Evolutionary conservation across 441 rosid species (phyloP), one percentile per base, ranked within the genome.

Genomic region (Jatropha podagrica): DNA sequence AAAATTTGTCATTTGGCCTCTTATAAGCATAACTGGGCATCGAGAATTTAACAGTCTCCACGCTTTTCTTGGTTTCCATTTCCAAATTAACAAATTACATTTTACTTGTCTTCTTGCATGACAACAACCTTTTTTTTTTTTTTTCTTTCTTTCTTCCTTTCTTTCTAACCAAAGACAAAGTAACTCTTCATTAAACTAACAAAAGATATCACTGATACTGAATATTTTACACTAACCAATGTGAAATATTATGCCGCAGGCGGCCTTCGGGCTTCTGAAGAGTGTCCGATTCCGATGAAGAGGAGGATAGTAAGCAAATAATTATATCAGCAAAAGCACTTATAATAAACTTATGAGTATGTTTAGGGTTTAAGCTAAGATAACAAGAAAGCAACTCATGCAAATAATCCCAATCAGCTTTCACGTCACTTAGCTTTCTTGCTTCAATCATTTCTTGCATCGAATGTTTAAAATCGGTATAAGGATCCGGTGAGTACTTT

Each of bases 361-460:
- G 84, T 76, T 85, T 80, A 7, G 96, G 93, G 77, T 95, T 95
- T 74, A 95, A 84, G 0, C 82, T 73, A 42, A 95, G 88, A 73
- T 93, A 95, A 79, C 98, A 91, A 26, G 87, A 81, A 8, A 95
- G 85, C 75, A 95, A 60, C 71, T 95, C 95, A 8, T 93, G 89
- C 69, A 93, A 86, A 73, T 88, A 93, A 7, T 88, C 95, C 90
- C 92, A 86, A 27, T 95, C 82, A 14, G 66, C 75, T 78, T 41
- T 79, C 66, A 81, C 88, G 77, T 89, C 91, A 38, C 73, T 81
- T 26, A 75, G 32, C 58, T 82, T 83, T 78, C 92, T 86, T 3
- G 98, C 95, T 76, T 91, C 94, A 3, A 95, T 86, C 99, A 95
- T 95, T 81, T 91, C 98, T 69, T 79, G 85, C 97, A 93, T 95